Percentiles rank a stretch among this genome's conserved stretches.
Conservation (phyloP, 2,329 filamentous ascomycete species). For the Aspergillus piperis region DNA sequence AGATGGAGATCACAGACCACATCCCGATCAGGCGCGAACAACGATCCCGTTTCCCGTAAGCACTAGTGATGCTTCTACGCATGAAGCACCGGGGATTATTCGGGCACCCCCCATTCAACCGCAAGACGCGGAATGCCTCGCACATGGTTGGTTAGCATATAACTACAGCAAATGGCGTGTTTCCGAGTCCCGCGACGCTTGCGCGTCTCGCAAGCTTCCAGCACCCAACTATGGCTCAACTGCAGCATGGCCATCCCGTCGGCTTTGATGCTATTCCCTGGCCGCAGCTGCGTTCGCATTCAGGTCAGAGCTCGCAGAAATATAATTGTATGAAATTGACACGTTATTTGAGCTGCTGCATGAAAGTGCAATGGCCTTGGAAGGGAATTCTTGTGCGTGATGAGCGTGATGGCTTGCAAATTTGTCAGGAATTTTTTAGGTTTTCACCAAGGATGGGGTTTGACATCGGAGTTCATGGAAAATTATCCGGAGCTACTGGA, state of each 20-base stretch:
- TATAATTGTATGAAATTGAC: neutral
- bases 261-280: neutral
- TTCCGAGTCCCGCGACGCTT: no score
- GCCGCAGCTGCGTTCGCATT: neutral
- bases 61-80: neutral
- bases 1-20: neutral
- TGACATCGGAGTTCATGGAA: constrained; percentile 29
- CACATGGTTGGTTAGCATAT: no score
- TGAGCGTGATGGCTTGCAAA: constrained; percentile 20
- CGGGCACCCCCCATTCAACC: neutral
- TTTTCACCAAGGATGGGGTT: constrained; percentile 27
- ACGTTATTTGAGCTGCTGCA: constrained; percentile 14
- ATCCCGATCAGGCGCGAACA: neutral
- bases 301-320: neutral
- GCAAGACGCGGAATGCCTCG: neutral
- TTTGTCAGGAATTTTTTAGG: constrained; percentile 22
- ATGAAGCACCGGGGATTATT: neutral
- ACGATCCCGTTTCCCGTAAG: neutral
- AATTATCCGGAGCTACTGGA: constrained; percentile 25
- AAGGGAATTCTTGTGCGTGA: constrained; percentile 26
- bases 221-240: neutral
- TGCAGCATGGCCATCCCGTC: neutral
- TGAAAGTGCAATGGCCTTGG: constrained; percentile 31
- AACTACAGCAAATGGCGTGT: no score
- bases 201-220: no score